Conservation (phyloP, 176 grass and related monocot species). For the Oryza coarctata region DNA sequence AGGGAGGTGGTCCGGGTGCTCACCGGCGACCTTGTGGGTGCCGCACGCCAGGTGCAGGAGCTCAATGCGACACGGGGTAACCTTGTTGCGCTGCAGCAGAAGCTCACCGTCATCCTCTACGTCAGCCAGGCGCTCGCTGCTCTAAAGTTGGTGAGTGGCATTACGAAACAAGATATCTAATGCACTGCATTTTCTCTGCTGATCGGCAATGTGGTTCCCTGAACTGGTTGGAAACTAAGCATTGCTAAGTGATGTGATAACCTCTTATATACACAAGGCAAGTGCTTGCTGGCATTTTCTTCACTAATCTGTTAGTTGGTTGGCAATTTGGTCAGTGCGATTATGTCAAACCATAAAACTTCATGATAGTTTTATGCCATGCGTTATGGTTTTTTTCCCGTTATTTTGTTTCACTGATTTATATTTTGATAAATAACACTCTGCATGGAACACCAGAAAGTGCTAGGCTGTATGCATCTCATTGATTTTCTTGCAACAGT, state of each 20-base stretch:
- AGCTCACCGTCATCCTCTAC: conserved; percentile 91
- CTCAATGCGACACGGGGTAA: conserved; percentile 73
- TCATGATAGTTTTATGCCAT: neutral
- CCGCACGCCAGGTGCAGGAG: conserved; percentile 82
- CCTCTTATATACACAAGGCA: neutral
- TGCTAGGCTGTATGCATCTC: neutral
- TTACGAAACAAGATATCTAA: neutral
- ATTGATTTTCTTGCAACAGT: neutral
- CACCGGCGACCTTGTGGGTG: conserved; percentile 75
- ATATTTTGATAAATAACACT: neutral
- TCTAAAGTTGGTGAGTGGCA: conserved; percentile 71
- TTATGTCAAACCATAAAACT: conserved; percentile 3
- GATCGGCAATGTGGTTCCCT: conserved; percentile 15
- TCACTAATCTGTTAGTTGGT: neutral
- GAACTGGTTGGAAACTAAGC: neutral
- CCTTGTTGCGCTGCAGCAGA: conserved; percentile 77
- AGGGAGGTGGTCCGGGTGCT: conserved; percentile 68
- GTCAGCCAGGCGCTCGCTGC: conserved; percentile 80
- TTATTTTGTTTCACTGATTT: neutral
- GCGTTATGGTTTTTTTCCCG: neutral
- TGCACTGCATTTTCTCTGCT: conserved; percentile 8
- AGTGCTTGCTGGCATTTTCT: neutral
- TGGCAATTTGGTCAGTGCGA: neutral
- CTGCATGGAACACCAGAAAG: neutral
- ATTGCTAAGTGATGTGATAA: neutral